Conservation (phyloP, 1,139 yeast genomes). For the Pichia sp. region DNA sequence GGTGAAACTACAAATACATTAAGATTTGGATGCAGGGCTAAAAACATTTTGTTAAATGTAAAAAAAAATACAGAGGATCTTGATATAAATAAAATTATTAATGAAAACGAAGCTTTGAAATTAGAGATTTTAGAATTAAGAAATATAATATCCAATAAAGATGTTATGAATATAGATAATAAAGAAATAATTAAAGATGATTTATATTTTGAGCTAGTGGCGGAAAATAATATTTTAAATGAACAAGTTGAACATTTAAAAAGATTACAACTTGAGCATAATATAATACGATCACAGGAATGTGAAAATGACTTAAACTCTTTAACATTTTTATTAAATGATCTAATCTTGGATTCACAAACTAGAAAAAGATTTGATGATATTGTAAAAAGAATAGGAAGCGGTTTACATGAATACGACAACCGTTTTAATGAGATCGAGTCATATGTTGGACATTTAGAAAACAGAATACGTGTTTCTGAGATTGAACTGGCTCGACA, state of each 20-base stretch:
- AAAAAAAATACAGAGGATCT: slow-evolving; percentile 40
- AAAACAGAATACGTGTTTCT: slow-evolving; percentile 44
- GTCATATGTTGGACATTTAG: slow-evolving; percentile 58
- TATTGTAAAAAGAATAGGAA: not conserved
- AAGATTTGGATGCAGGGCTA: slow-evolving; percentile 90
- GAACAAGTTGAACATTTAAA: slow-evolving; percentile 68
- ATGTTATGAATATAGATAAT: not conserved
- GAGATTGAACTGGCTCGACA: slow-evolving; percentile 22
- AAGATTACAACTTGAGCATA: slow-evolving; percentile 42
- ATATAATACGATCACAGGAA: slow-evolving; percentile 4
- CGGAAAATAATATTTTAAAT: slow-evolving; percentile 55
- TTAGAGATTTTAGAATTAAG: slow-evolving; percentile 31
- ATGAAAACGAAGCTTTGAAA: slow-evolving; percentile 41
- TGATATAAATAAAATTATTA: slow-evolving; percentile 41
- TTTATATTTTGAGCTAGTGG: slow-evolving; percentile 41
- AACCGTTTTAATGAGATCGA: slow-evolving; percentile 44
- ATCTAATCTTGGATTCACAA: slow-evolving; percentile 1
- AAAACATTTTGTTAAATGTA: slow-evolving; percentile 69
- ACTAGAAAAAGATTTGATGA: slow-evolving; percentile 3
- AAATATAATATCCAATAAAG: slow-evolving; percentile 2
- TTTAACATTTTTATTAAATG: slow-evolving; percentile 1
- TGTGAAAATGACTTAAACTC: not conserved
- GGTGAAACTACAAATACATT: slow-evolving; percentile 84
- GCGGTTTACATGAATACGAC: slow-evolving; percentile 2
- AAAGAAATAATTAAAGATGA: slow-evolving; percentile 21